These are phyloP conservation scores for Silene coronaria DNA, from an alignment of 179 eudicot species.

Conservation along the genomic window DNA sequence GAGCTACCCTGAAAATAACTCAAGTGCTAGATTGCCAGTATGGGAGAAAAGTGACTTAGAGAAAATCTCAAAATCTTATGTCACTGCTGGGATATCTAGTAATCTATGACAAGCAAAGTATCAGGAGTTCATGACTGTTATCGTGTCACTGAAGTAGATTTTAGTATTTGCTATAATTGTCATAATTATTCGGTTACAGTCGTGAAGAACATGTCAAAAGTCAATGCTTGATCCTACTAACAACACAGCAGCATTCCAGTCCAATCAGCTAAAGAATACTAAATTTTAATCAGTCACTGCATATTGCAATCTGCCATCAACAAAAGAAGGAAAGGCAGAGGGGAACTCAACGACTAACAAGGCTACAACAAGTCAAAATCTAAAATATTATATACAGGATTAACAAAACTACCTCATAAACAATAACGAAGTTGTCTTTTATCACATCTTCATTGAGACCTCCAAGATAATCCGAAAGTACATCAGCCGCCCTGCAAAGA, in stretches of 20 bases:
- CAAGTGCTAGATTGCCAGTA: no score
- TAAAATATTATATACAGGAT: not conserved
- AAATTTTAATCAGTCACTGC: not conserved
- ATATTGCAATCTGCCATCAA: not conserved
- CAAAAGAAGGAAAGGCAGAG: not conserved
- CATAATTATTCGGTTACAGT: not conserved
- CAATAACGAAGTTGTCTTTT: conserved; percentile 93
- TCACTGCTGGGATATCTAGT: no score
- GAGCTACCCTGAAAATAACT: no score
- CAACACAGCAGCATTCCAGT: not conserved
- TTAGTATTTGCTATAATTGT: not conserved
- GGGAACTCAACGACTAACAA: not conserved
- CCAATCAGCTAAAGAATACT: not conserved
- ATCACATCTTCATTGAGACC: conserved; percentile 88
- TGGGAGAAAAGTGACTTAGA: no score
- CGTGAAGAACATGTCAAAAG: not conserved
- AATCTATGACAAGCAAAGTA: no score
- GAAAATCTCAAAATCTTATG: no score
- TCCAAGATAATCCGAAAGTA: conserved; percentile 83
- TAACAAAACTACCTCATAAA: conserved; percentile 56
- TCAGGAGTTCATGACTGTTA: no score
- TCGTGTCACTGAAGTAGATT: not conserved
- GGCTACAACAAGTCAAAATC: not conserved
- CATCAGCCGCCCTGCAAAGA: conserved; percentile 95
- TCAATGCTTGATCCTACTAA: not conserved